These are phyloP conservation scores for Cystobasidium sp. DNA, from an alignment of 1,284 basidiomycete species.

Conservation along the genomic window DNA sequence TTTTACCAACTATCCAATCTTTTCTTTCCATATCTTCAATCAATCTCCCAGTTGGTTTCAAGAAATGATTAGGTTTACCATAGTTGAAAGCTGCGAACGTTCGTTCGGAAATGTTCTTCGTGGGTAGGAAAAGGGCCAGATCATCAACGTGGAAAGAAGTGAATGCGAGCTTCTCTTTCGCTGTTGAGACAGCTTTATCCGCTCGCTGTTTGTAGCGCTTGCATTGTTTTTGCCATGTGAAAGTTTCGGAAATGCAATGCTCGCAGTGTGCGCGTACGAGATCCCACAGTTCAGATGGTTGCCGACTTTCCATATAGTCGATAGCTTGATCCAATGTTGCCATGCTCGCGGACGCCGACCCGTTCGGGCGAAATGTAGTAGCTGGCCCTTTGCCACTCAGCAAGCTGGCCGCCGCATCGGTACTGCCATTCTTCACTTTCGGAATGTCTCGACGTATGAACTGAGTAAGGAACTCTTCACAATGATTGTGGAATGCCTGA, in stretches of 20 bases:
- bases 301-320: neutral
- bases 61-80: slow-evolving; percentile 90
- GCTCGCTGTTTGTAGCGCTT: slow-evolving; percentile 89
- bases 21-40: slow-evolving; percentile 67
- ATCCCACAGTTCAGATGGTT: slow-evolving; percentile 1
- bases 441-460: slow-evolving; percentile 10
- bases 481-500: slow-evolving; percentile 6
- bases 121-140: slow-evolving; percentile 91
- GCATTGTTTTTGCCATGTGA: slow-evolving; percentile 96
- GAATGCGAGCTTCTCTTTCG: slow-evolving; percentile 83
- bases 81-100: slow-evolving; percentile 97
- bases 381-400: neutral
- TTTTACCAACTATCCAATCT: slow-evolving; percentile 58
- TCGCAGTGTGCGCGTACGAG: slow-evolving; percentile 55
- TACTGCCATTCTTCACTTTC: neutral
- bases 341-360: slow-evolving; percentile 35
- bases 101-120: slow-evolving; percentile 85
- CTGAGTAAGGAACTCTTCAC: neutral
- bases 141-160: slow-evolving; percentile 87
- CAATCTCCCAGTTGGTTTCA: slow-evolving; percentile 80
- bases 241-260: slow-evolving; percentile 68
- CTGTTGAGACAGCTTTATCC: slow-evolving; percentile 59
- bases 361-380: neutral
- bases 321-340: slow-evolving; percentile 31
- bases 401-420: neutral